Evolutionary conservation across 192 early-diverging fungal genomes (phyloP), one percentile per base, ranked within the genome.

Genomic region (Gaertneriomyces semiglobifer): DNA sequence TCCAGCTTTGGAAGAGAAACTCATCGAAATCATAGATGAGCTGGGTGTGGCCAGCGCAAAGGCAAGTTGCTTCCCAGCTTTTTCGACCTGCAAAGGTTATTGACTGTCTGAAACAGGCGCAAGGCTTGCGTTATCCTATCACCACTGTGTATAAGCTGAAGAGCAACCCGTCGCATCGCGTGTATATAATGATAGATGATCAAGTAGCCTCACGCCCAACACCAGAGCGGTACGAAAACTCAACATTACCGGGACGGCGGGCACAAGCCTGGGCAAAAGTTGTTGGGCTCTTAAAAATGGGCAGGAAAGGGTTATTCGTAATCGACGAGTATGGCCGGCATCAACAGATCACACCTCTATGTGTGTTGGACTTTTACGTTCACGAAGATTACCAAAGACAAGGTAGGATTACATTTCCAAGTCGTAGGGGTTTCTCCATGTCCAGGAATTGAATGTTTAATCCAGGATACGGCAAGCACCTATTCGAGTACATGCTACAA

Each of bases 301-400:
- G 80, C 3, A 48, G 63, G 14, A 82, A 82, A 64, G 68, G 63
- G 18, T 43, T 82, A 10, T 82, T 82, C 66, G 68, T 78, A 4
- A 57, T 64, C 42, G 81, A 79, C 62, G 75, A 68, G 44, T 55
- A 43, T 38, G 71, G 71, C 3, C 12, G 75, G 19, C 76, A 73
- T 10, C 25, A 65, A 19, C 74, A 79, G 46, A 71, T 77, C 9
- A 70, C 53, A 9, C 77, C 78, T 42, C 66, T 82, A 2, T 82
- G 81, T 48, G 79, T 83, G 16, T 50, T 83, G 41, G 81, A 83
- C 59, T 81, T 83, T 62, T 83, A 81, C 54, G 63, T 83, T 5
- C 70, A 74, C 38, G 81, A 78, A 40, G 19, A 54, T 1, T 39
- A 43, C 12, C 81, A 83, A 58, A 16, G 81, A 44, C 47, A 46